Percentiles rank a stretch among this genome's conserved stretches.
These are phyloP conservation scores for Conringia planisiliqua DNA, from an alignment of 345 rosid species.

Conservation along the genomic window DNA sequence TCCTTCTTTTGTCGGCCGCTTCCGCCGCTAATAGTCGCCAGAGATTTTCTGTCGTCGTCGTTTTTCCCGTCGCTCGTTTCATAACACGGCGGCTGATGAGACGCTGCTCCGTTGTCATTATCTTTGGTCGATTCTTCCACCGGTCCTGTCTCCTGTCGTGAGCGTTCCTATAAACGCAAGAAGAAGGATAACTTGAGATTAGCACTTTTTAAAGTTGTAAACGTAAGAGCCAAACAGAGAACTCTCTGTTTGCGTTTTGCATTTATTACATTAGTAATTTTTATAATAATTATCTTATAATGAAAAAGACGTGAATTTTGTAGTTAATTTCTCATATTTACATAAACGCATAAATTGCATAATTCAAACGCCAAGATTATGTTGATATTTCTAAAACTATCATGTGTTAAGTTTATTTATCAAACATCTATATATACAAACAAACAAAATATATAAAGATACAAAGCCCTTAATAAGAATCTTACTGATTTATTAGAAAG, in stretches of 20 bases:
- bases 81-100: conserved; percentile 43
- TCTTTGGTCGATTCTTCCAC: conserved; percentile 50
- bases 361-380: background rate
- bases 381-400: background rate
- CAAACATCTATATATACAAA: background rate
- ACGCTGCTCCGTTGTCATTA: conserved; percentile 25
- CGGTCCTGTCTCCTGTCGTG: conserved; percentile 45
- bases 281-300: background rate
- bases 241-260: background rate
- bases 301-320: background rate
- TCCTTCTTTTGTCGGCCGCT: conserved; percentile 29
- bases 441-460: conserved; percentile 3
- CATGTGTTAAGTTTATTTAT: background rate
- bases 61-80: conserved; percentile 46
- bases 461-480: background rate
- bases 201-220: background rate
- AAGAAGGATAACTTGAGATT: background rate
- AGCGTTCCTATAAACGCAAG: conserved; percentile 32
- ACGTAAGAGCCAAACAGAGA: background rate
- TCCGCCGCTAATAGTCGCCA: background rate
- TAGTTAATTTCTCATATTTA: background rate
- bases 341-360: background rate
- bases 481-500: conserved; percentile 11
- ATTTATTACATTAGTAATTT: background rate
- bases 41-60: conserved; percentile 36